phyloP scores from a whole-genome alignment of 805 yeast species.

The Nadsonia fulvescens region DNA sequence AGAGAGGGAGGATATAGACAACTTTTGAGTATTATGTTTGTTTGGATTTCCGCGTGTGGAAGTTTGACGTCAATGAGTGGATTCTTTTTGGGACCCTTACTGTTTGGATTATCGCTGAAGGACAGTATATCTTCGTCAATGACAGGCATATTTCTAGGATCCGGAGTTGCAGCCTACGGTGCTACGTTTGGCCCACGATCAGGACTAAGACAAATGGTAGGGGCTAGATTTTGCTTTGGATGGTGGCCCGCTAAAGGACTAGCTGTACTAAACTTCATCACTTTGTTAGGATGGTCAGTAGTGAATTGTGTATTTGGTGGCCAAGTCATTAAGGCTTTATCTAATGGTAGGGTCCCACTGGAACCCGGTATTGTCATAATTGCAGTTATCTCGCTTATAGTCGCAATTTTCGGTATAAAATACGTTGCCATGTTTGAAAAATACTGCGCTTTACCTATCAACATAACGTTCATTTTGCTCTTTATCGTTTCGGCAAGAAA shows the following conservation, averaged over 20 bases:
- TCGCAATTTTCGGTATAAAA: conserved; percentile 65
- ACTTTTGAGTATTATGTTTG: conserved; percentile 32
- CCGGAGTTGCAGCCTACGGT: conserved; percentile 65
- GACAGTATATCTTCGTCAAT: conserved; percentile 48
- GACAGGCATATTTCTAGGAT: conserved; percentile 48
- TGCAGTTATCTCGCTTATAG: conserved; percentile 39
- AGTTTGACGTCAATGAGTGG: conserved; percentile 83
- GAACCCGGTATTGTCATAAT: conserved; percentile 62
- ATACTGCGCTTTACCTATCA: conserved; percentile 47
- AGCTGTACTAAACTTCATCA: conserved; percentile 51
- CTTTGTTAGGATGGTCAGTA: conserved; percentile 85
- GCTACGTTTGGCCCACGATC: conserved; percentile 80
- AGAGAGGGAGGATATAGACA: conserved; percentile 19
- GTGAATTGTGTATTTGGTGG: conserved; percentile 85
- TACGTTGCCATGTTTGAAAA: conserved; percentile 54
- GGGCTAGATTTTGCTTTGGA: conserved; percentile 66
- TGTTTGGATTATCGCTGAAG: conserved; percentile 50
- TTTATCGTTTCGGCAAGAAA: conserved; percentile 31
- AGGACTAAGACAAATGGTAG: conserved; percentile 78
- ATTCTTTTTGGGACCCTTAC: conserved; percentile 54
- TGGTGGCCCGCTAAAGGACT: conserved; percentile 71
- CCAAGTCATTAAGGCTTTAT: conserved; percentile 50
- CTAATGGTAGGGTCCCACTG: conserved; percentile 47
- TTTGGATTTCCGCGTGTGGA: conserved; percentile 78
- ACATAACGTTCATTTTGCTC: conserved; percentile 45